phyloP scores from a whole-genome alignment of 2,329 filamentous ascomycete genomes.

The Stachybotrys elegans region DNA sequence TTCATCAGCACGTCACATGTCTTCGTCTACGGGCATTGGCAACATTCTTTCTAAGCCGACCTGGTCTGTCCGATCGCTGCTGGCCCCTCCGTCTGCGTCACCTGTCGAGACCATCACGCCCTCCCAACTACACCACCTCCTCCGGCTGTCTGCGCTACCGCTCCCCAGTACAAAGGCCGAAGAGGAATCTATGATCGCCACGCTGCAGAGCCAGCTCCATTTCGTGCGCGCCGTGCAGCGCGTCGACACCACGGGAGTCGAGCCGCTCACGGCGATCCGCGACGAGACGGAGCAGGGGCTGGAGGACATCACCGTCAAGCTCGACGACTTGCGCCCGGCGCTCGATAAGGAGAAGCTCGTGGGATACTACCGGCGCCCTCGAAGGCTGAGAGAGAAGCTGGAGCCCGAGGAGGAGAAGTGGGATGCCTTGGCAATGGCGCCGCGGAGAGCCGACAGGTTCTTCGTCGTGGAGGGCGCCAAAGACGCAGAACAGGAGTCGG shows the following conservation, averaged over 20 bases:
- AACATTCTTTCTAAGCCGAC: conserved; percentile 64
- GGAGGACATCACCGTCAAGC: conserved; percentile 51
- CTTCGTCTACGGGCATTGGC: conserved; percentile 13
- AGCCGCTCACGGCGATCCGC: conserved; percentile 71
- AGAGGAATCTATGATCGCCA: conserved; percentile 66
- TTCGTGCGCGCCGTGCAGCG: conserved; percentile 85
- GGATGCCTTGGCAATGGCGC: conserved; percentile 64
- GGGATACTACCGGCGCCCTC: conserved; percentile 47
- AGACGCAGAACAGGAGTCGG: too few species aligned
- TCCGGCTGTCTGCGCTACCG: conserved; percentile 84
- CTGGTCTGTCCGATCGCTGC: conserved; percentile 78
- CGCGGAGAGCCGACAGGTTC: conserved; percentile 63
- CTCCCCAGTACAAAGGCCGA: conserved; percentile 57
- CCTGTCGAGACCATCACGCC: conserved; percentile 49
- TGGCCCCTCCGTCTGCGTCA: conserved; percentile 39
- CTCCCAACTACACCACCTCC: conserved; percentile 72
- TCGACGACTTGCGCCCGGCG: conserved; percentile 51
- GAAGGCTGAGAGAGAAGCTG: conserved; percentile 26
- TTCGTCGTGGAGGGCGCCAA: conserved; percentile 71
- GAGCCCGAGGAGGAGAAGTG: conserved; percentile 56
- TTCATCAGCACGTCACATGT: conserved; percentile 10
- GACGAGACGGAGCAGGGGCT: conserved; percentile 70
- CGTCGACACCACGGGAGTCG: conserved; percentile 67
- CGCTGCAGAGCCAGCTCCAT: conserved; percentile 74
- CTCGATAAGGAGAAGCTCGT: conserved; percentile 56